Percentiles rank a stretch among this genome's conserved stretches.
These are phyloP conservation scores for Fomitopsis palustris DNA, from an alignment of 1,284 basidiomycete species.

Conservation along the genomic window DNA sequence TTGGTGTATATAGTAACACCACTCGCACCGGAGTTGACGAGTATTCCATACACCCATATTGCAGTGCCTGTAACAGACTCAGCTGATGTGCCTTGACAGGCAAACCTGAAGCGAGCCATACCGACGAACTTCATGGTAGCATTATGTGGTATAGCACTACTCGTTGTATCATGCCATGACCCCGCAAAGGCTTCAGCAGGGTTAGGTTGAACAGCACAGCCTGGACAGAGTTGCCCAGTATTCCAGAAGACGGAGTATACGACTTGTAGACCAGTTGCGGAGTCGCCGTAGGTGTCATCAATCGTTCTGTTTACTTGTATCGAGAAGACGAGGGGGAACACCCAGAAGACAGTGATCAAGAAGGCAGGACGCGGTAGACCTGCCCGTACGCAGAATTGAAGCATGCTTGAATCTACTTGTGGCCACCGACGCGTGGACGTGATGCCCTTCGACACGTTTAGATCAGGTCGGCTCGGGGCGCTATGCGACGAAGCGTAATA, in stretches of 20 bases:
- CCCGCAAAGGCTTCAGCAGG: background rate
- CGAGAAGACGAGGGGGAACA: background rate
- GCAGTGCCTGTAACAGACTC: background rate
- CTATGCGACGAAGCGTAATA: no score
- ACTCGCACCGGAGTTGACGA: background rate
- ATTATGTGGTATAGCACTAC: background rate
- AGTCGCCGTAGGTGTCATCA: background rate
- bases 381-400: no score
- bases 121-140: background rate
- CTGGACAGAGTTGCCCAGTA: background rate
- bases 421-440: no score
- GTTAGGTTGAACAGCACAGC: background rate
- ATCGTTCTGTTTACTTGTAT: background rate
- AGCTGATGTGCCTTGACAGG: background rate
- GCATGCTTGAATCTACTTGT: no score
- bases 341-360: no score
- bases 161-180: background rate
- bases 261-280: background rate
- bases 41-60: background rate
- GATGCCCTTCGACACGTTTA: no score
- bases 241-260: background rate
- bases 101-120: background rate
- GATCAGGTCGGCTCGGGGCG: no score
- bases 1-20: background rate
- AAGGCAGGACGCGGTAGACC: no score